Conservation (phyloP, 2,329 filamentous ascomycete species). For the Aureobasidium lini region DNA sequence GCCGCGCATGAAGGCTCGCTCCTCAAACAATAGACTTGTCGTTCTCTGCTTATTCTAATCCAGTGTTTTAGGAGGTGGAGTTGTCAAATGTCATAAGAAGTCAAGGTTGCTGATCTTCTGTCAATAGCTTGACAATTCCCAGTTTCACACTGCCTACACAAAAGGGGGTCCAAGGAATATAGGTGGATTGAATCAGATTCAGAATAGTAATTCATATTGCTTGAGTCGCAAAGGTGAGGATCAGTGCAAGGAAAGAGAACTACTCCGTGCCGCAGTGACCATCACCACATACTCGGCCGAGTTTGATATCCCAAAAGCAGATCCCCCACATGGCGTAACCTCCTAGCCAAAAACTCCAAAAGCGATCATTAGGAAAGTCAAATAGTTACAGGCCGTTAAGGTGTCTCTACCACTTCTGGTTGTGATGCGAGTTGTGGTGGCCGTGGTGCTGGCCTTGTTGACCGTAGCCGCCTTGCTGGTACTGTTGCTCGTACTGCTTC, state of each 20-base stretch:
- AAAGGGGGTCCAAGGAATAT: neutral
- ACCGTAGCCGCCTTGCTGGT: neutral
- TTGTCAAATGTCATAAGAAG: neutral
- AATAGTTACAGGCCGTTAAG: neutral
- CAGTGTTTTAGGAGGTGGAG: constrained; percentile 5
- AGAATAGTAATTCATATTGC: neutral
- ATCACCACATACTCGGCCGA: constrained; percentile 2
- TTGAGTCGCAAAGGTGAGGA: neutral
- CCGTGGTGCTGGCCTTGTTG: constrained; percentile 15
- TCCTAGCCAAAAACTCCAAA: neutral
- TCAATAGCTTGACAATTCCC: neutral
- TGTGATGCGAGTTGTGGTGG: constrained; percentile 25
- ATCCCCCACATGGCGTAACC: constrained; percentile 1
- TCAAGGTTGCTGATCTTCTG: neutral
- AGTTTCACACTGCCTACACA: neutral
- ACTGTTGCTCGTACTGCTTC: neutral
- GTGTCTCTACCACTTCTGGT: neutral
- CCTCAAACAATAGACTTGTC: neutral
- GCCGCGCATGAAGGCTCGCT: neutral
- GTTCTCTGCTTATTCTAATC: neutral
- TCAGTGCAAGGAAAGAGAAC: neutral
- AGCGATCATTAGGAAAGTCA: neutral
- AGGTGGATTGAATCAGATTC: neutral
- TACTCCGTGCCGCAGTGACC: neutral
- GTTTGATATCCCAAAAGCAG: neutral